Evolutionary conservation across 805 yeast genomes (phyloP).

Genomic region (Saturnispora bothae): DNA sequence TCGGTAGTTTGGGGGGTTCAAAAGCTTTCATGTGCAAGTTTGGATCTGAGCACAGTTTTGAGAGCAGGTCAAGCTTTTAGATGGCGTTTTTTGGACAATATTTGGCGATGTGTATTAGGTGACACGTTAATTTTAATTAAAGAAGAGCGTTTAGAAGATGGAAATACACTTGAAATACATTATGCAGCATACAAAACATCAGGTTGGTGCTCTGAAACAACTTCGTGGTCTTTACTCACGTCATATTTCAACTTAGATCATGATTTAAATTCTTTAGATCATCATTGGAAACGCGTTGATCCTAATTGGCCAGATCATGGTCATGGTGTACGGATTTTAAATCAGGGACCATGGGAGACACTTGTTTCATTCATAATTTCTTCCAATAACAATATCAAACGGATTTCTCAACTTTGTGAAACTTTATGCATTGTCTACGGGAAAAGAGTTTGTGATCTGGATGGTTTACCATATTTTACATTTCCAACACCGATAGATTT

Average conservation of each 20-base stretch:
- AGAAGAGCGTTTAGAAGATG: background rate
- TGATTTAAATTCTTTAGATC: slow-evolving; percentile 41
- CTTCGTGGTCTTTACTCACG: background rate
- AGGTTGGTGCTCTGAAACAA: background rate
- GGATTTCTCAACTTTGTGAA: slow-evolving; percentile 90
- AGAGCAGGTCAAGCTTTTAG: slow-evolving; percentile 80
- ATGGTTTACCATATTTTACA: slow-evolving; percentile 48
- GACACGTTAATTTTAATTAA: slow-evolving; percentile 51
- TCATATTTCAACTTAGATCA: slow-evolving; percentile 67
- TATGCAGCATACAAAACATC: background rate
- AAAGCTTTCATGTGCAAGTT: too few relatives aligned
- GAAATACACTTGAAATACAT: background rate
- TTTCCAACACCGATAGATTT: slow-evolving; percentile 64
- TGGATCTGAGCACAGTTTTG: too few relatives aligned
- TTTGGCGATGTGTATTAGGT: slow-evolving; percentile 56
- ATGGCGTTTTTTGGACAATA: slow-evolving; percentile 55
- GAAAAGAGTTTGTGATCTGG: slow-evolving; percentile 38
- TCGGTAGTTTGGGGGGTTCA: too few relatives aligned
- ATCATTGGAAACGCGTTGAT: slow-evolving; percentile 54
- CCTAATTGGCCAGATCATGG: slow-evolving; percentile 24
- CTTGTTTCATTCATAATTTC: slow-evolving; percentile 85
- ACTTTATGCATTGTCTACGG: slow-evolving; percentile 66
- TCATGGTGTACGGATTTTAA: slow-evolving; percentile 53
- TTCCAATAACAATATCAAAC: slow-evolving; percentile 87
- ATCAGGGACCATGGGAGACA: slow-evolving; percentile 98